Conservation (phyloP, 2,329 filamentous ascomycete species). For the Boeremia lycopersici region DNA sequence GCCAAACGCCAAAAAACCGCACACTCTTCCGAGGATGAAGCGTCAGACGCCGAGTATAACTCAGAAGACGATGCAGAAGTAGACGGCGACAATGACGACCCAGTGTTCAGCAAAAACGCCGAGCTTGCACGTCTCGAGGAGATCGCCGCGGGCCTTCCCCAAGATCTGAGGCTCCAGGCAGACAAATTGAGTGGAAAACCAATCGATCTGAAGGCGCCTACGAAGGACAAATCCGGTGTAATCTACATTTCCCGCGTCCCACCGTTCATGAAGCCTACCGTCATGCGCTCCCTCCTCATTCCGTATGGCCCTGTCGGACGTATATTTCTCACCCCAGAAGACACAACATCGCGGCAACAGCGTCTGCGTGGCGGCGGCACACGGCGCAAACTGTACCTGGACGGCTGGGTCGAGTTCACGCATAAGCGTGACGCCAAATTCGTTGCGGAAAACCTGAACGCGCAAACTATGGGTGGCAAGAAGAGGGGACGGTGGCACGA, state of each 20-base stretch:
- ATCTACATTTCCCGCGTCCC: conserved; percentile 84
- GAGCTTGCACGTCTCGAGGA: conserved; percentile 41
- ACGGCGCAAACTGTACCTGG: conserved; percentile 80
- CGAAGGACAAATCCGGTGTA: conserved; percentile 76
- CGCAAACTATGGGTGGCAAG: conserved; percentile 79
- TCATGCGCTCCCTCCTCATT: conserved; percentile 74
- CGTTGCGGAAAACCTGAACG: conserved; percentile 78
- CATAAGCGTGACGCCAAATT: conserved; percentile 77
- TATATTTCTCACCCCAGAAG: conserved; percentile 80
- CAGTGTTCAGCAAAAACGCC: conserved; percentile 37
- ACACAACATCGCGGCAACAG: conserved; percentile 67
- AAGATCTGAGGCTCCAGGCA: conserved; percentile 45
- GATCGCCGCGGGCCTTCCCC: conserved; percentile 37
- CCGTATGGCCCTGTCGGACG: conserved; percentile 78
- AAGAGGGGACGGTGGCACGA: conserved; percentile 84
- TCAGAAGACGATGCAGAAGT: conserved; percentile 34
- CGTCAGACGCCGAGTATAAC: conserved; percentile 20
- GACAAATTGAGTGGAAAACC: conserved; percentile 27
- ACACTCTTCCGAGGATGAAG: conserved; percentile 44
- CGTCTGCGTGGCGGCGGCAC: conserved; percentile 77
- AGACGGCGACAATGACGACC: conserved; percentile 27
- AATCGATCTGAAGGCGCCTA: conserved; percentile 54
- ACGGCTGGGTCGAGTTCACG: conserved; percentile 86
- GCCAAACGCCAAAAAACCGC: conserved; percentile 69
- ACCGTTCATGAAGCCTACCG: conserved; percentile 85